phyloP scores from a whole-genome alignment of 2,329 filamentous ascomycete species.

The Thielaviopsis populi region DNA sequence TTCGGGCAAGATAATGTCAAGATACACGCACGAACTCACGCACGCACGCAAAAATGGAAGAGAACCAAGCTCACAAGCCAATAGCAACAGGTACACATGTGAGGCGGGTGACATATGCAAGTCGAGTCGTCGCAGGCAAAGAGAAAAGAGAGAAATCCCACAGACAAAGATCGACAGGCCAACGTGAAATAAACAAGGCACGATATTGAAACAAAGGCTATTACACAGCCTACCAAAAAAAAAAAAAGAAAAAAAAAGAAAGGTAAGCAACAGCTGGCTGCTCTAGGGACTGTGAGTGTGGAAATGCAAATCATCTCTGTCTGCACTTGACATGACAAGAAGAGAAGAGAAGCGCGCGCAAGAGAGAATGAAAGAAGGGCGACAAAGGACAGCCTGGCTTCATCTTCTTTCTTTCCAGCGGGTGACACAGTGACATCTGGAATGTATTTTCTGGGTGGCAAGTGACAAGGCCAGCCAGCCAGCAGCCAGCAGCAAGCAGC shows the following conservation, averaged over 20 bases:
- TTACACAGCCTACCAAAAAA: not conserved
- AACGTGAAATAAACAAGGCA: not conserved
- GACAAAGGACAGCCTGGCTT: not conserved
- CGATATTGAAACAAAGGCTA: not conserved
- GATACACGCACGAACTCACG: not conserved
- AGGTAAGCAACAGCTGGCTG: too few species aligned
- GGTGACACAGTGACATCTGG: too few species aligned
- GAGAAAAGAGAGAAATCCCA: constrained; percentile 1
- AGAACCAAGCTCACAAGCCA: too few species aligned
- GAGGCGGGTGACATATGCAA: not conserved
- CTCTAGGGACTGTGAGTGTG: not conserved
- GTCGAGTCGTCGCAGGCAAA: not conserved
- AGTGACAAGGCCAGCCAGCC: too few species aligned
- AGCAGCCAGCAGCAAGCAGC: too few species aligned
- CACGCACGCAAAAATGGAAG: not conserved
- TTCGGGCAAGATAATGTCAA: not conserved
- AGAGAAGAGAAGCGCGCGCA: too few species aligned
- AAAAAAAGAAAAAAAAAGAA: too few species aligned
- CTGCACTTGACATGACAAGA: too few species aligned
- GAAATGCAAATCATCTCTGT: too few species aligned
- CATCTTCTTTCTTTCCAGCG: not conserved
- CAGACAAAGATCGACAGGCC: not conserved
- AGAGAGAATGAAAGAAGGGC: too few species aligned
- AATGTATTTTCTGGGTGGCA: too few species aligned
- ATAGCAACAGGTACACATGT: not conserved